phyloP scores from a whole-genome alignment of 495 filamentous ascomycete species.

The Jackrogersella minutella region DNA sequence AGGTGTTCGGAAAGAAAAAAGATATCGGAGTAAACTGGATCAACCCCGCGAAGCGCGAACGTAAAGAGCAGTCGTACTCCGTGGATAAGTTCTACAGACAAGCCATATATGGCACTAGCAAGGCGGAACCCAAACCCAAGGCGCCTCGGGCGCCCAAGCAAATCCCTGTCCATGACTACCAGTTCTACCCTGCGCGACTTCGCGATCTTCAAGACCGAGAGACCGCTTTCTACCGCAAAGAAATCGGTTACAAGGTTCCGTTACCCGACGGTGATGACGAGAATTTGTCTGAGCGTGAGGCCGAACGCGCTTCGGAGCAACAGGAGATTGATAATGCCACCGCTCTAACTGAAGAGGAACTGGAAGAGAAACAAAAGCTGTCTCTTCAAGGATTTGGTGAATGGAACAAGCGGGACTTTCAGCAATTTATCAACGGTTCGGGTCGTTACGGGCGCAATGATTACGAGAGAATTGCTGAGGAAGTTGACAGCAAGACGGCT shows the following conservation, averaged over 20 bases:
- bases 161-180: conserved; percentile 90
- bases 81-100: conserved; percentile 99
- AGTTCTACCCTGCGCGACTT: conserved; percentile 88
- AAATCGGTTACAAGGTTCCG: conserved; percentile 91
- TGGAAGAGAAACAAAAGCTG: conserved; percentile 79
- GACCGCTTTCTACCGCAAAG: conserved; percentile 93
- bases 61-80: conserved; percentile 96
- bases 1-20: conserved; percentile 93
- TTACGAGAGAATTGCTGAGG: conserved; percentile 82
- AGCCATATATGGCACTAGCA: conserved; percentile 75
- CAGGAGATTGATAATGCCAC: conserved; percentile 90
- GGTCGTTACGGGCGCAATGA: conserved; percentile 89
- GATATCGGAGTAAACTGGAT: conserved; percentile 97
- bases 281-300: conserved; percentile 81
- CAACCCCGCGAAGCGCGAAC: conserved; percentile 97
- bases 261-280: conserved; percentile 86
- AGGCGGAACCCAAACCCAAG: conserved; percentile 90
- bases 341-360: conserved; percentile 88
- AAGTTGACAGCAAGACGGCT: conserved; percentile 88
- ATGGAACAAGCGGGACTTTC: conserved; percentile 98
- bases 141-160: conserved; percentile 97
- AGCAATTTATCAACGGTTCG: conserved; percentile 94
- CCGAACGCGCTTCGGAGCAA: conserved; percentile 87
- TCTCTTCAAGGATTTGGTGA: conserved; percentile 86
- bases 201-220: conserved; percentile 93